Evolutionary conservation across 176 grass and related monocot genomes (phyloP), one percentile per base, ranked within the genome.

Genomic region (Aegilops tauschii): DNA sequence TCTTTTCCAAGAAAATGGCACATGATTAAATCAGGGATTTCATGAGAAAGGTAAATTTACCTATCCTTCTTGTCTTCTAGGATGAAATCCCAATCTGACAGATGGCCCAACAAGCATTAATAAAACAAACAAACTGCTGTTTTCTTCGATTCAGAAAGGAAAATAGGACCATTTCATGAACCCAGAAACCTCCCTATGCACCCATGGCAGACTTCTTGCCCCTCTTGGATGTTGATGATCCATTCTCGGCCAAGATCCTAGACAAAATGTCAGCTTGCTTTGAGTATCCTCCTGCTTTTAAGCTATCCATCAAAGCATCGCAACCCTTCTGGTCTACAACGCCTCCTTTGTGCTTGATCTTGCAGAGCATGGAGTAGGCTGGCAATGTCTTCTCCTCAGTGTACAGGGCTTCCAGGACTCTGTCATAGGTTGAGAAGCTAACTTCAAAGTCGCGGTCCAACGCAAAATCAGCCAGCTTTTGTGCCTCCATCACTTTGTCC

Each of bases 241-340:
- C 73, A 31, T 92, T 91, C 72, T 93, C 97, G 6, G 47, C 40
- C 73, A 99, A 89, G 23, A 99, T 87, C 76, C 94, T 92, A 76
- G 97, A 92, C 45, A 99, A 77, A 91, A 99, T 94, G 75, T 96
- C 92, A 39, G 94, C 92, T 91, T 99, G 97, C 88, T 91, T 99
- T 62, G 97, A 94, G 77, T 96, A 90, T 40, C 97, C 97, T 92
- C 91, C 92, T 18, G 89, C 87, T 59, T 94, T 94, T 32, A 99
- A 87, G 85, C 79, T 93, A 14, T 86, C 78, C 76, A 99, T 89
- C 65, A 99, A 79, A 79, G 78, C 86, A 73, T 99, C 92, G 0
- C 97, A 96, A 4, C 90, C 92, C 78, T 96, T 94, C 67, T 96
- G 86, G 58, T 85, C 52, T 4, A 99, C 92, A 39, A 88, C 68